Evolutionary conservation across 345 rosid genomes (phyloP).

Genomic region (Lagerstroemia speciosa): DNA sequence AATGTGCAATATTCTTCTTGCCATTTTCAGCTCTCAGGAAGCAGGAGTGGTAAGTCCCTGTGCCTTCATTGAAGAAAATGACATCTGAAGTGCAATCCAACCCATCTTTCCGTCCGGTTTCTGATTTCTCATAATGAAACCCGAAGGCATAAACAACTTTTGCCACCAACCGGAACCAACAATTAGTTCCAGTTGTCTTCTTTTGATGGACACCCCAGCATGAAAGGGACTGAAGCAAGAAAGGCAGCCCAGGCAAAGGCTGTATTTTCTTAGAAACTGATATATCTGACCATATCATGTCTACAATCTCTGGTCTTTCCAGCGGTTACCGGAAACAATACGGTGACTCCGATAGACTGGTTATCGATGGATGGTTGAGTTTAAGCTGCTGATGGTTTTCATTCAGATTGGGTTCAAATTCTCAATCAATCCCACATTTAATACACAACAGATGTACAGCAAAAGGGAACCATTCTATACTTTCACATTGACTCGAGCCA

Average conservation of each 20-base stretch:
- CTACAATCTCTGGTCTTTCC: background rate
- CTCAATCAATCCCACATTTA: background rate
- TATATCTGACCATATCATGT: background rate
- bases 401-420: background rate
- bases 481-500: no score
- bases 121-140: background rate
- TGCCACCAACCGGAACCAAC: background rate
- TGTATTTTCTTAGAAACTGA: background rate
- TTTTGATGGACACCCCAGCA: background rate
- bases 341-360: no score
- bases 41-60: background rate
- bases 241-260: background rate
- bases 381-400: background rate
- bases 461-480: background rate
- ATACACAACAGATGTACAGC: background rate
- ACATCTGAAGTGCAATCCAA: background rate
- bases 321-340: no score
- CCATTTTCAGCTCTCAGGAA: background rate
- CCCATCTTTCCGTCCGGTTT: background rate
- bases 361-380: no score
- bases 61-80: background rate
- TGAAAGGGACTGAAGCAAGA: background rate
- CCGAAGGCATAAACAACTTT: background rate
- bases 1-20: background rate
- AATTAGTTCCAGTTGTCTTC: background rate